These are phyloP conservation scores for Parafenestella ontariensis DNA, from an alignment of 2,329 filamentous ascomycete genomes.

Conservation along the genomic window DNA sequence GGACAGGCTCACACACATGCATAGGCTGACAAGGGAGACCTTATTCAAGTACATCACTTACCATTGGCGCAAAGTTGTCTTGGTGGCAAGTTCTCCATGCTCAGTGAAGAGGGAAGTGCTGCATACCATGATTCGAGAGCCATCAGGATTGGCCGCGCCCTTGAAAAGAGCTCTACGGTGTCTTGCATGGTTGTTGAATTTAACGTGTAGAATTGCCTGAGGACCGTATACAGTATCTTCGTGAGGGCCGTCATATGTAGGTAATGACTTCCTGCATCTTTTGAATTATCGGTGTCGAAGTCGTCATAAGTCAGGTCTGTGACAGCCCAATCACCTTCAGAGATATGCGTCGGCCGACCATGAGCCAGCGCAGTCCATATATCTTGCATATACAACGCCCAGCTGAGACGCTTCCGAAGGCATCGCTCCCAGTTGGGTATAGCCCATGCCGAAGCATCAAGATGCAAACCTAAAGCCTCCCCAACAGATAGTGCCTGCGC, in stretches of 20 bases:
- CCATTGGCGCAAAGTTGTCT: not conserved
- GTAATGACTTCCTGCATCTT: not conserved
- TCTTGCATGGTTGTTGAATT: not conserved
- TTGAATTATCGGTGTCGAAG: not conserved
- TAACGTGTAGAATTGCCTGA: not conserved
- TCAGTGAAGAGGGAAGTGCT: not conserved
- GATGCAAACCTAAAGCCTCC: not conserved
- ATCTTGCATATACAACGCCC: not conserved
- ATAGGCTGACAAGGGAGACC: not conserved
- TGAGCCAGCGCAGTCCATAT: not conserved
- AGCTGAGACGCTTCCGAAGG: not conserved
- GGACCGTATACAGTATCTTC: not conserved
- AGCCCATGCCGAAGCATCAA: not conserved
- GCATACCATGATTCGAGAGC: not conserved
- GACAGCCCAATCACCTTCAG: not conserved
- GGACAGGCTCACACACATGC: not conserved
- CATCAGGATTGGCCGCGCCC: not conserved
- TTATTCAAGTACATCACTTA: not conserved
- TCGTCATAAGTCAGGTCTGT: not conserved
- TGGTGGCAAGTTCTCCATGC: not conserved
- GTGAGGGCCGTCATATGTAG: not conserved
- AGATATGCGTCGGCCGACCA: not conserved
- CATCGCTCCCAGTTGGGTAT: not conserved
- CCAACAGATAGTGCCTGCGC: not conserved
- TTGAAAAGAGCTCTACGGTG: not conserved